A percentile compares a stretch with the other conserved stretches of the same genome.
phyloP scores from a whole-genome alignment of 257 asterid genomes.

The Petunia secreta region DNA sequence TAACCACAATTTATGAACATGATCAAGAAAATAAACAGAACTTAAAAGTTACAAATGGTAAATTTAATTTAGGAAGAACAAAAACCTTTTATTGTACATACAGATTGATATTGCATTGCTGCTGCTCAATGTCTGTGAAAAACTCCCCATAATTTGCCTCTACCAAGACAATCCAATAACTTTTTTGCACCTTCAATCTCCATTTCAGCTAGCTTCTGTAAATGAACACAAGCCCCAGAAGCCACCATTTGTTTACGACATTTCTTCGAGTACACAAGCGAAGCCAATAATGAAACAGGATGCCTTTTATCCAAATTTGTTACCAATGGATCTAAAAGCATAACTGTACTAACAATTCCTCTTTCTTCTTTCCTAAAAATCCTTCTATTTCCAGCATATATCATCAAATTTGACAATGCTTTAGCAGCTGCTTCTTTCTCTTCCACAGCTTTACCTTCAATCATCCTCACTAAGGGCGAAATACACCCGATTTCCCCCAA shows the following conservation, averaged over 20 bases:
- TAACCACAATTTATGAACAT: constrained; percentile 49
- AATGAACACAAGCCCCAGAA: constrained; percentile 59
- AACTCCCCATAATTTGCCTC: constrained; percentile 80
- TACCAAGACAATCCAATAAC: constrained; percentile 65
- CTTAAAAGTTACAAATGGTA: constrained; percentile 3
- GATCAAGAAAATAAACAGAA: constrained; percentile 5
- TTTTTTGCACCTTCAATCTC: constrained; percentile 80
- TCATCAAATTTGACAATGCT: constrained; percentile 57
- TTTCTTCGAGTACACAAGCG: constrained; percentile 62
- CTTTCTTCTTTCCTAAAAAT: constrained; percentile 72
- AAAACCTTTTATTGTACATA: constrained; percentile 40
- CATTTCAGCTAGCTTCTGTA: constrained; percentile 68
- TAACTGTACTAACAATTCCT: constrained; percentile 58
- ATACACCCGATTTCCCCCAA: constrained; percentile 81
- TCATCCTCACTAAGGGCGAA: constrained; percentile 53
- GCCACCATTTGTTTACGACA: constrained; percentile 75
- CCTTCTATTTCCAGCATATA: constrained; percentile 56
- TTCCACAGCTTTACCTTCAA: constrained; percentile 73
- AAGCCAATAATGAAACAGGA: constrained; percentile 47
- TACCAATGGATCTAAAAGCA: constrained; percentile 58
- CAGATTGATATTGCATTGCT: constrained; percentile 27
- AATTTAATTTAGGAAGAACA: constrained; percentile 20
- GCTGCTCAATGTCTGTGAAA: constrained; percentile 43
- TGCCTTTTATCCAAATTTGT: constrained; percentile 53
- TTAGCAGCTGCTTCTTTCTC: constrained; percentile 79